Percentiles rank a stretch among this genome's conserved stretches.
phyloP scores from a whole-genome alignment of 345 rosid genomes.

The Conringia planisiliqua region DNA sequence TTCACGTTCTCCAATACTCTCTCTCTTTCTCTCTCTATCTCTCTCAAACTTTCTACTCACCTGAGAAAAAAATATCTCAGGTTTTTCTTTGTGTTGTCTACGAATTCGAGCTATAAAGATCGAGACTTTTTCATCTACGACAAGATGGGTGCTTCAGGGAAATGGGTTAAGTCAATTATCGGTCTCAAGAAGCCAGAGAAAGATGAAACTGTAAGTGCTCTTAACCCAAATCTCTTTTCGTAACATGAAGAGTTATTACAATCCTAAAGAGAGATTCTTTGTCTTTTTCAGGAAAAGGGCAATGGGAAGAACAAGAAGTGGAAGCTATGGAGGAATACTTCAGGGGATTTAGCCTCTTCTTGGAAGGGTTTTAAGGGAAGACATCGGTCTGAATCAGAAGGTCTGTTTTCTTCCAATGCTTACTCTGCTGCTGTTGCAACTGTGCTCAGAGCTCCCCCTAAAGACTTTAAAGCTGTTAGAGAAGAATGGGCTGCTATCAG shows the following conservation, averaged over 20 bases:
- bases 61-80: conserved; percentile 12
- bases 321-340: conserved; percentile 78
- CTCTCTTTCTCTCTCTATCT: conserved; percentile 10
- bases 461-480: conserved; percentile 74
- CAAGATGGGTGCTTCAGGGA: conserved; percentile 91
- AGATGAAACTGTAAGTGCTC: conserved; percentile 49
- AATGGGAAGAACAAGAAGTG: conserved; percentile 66
- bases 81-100: conserved; percentile 1
- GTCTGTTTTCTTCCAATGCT: conserved; percentile 45
- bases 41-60: conserved; percentile 21
- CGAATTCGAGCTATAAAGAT: conserved; percentile 28
- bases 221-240: neutral
- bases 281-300: conserved; percentile 38
- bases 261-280: neutral
- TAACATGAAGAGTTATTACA: neutral
- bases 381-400: conserved; percentile 46
- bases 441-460: conserved; percentile 80
- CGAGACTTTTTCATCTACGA: neutral
- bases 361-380: conserved; percentile 61
- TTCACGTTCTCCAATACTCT: conserved; percentile 29
- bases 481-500: conserved; percentile 92
- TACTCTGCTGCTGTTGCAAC: conserved; percentile 75
- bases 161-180: conserved; percentile 82
- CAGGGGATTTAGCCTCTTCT: conserved; percentile 44
- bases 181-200: conserved; percentile 69